Conservation (phyloP, 164 flowering plant species). For the Akebia trifoliata region DNA sequence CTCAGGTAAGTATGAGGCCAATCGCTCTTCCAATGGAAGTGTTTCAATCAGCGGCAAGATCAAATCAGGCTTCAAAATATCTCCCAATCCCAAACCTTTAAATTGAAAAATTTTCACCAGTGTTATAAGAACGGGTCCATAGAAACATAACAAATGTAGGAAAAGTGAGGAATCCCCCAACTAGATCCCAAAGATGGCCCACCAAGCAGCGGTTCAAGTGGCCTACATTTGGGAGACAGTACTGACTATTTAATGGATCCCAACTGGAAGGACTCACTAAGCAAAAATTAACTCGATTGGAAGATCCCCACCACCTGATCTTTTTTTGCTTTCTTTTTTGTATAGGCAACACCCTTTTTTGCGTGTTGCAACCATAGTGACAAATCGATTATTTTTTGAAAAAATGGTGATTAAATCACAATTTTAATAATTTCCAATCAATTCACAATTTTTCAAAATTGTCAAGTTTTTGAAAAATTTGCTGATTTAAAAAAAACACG, state of each 20-base stretch:
- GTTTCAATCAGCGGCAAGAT: conserved; percentile 67
- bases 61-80: conserved; percentile 85
- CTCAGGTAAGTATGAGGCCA: conserved; percentile 87
- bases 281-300: neutral
- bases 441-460: no score
- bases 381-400: no score
- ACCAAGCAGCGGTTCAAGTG: neutral
- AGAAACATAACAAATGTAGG: neutral
- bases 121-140: neutral
- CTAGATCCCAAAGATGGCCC: neutral
- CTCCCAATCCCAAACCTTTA: conserved; percentile 75
- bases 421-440: no score
- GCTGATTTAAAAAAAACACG: no score
- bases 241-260: neutral
- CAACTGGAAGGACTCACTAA: neutral
- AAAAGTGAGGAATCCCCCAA: neutral
- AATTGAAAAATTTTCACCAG: neutral
- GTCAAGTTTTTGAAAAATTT: no score
- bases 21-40: conserved; percentile 54
- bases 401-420: no score
- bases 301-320: neutral
- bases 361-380: no score
- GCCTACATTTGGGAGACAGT: neutral
- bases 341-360: no score
- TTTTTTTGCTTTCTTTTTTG: no score